Percentiles rank a stretch among this genome's conserved stretches.
These are phyloP conservation scores for Fomes fomentarius DNA, from an alignment of 1,284 basidiomycete species.

Conservation along the genomic window DNA sequence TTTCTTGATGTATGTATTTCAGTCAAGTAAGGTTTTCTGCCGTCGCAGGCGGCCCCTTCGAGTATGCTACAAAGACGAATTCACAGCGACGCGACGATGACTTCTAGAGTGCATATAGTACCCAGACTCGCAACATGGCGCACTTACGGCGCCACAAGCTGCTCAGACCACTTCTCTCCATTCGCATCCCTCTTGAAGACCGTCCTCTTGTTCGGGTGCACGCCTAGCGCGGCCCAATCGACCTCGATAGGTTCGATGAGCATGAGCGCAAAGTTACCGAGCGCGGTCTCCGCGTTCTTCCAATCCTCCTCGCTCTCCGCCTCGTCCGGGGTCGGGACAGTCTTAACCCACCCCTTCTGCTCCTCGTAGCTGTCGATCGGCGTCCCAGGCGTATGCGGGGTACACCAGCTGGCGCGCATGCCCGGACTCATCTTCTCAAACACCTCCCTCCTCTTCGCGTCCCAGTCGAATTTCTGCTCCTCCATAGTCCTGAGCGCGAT, in stretches of 20 bases:
- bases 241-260: constrained; percentile 65
- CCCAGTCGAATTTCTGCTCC: constrained; percentile 60
- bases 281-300: constrained; percentile 50
- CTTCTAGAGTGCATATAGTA: constrained; percentile 33
- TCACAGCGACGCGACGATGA: not conserved
- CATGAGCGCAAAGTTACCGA: constrained; percentile 66
- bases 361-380: constrained; percentile 53
- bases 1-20: too few relatives aligned
- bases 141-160: constrained; percentile 57
- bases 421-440: constrained; percentile 57
- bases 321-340: constrained; percentile 44
- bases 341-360: constrained; percentile 57
- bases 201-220: constrained; percentile 58
- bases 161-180: constrained; percentile 51
- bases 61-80: not conserved
- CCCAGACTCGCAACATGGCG: not conserved
- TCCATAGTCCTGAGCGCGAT: constrained; percentile 41
- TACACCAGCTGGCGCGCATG: constrained; percentile 69
- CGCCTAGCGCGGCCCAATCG: constrained; percentile 62
- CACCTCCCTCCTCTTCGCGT: constrained; percentile 51
- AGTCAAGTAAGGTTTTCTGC: too few relatives aligned
- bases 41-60: too few relatives aligned
- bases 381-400: constrained; percentile 56
- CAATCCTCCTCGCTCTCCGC: constrained; percentile 45
- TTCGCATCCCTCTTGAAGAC: constrained; percentile 50